Percentiles rank a stretch among this genome's conserved stretches.
phyloP scores from a whole-genome alignment of 257 asterid genomes.

The Linderniella brevidens region DNA sequence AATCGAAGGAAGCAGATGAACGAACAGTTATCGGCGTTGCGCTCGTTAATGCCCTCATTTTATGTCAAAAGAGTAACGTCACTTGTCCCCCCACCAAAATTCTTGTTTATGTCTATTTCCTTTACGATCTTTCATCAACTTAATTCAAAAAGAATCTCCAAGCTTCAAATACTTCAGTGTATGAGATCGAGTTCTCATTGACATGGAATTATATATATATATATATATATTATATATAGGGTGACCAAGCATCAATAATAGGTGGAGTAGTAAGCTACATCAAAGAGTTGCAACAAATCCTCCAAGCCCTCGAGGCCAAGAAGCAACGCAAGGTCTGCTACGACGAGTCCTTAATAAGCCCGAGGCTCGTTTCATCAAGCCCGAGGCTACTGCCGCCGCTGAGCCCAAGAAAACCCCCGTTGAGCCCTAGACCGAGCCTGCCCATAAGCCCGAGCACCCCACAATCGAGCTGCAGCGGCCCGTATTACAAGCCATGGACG shows the following conservation, averaged over 20 bases:
- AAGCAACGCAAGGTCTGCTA: conserved; percentile 58
- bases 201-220: too few relatives aligned
- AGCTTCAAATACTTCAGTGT: too few relatives aligned
- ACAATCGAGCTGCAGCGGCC: conserved; percentile 28
- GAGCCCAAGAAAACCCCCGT: conserved; percentile 56
- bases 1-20: conserved; percentile 84
- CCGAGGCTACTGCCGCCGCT: conserved; percentile 35
- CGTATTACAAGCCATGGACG: conserved; percentile 37
- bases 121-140: too few relatives aligned
- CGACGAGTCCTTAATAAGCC: conserved; percentile 46
- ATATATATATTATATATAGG: conserved; percentile 29
- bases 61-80: conserved; percentile 56
- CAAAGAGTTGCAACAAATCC: conserved; percentile 62
- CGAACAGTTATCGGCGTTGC: conserved; percentile 53
- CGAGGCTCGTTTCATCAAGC: conserved; percentile 32
- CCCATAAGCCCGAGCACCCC: conserved; percentile 88
- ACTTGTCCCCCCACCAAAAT: too few relatives aligned
- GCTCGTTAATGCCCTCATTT: conserved; percentile 72
- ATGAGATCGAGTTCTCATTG: too few relatives aligned
- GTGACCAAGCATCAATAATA: conserved; percentile 91
- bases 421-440: conserved; percentile 59
- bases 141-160: too few relatives aligned
- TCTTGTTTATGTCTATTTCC: too few relatives aligned
- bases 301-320: conserved; percentile 62
- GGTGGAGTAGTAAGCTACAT: conserved; percentile 87